phyloP scores from a whole-genome alignment of 495 filamentous ascomycete genomes.

The Neurospora tetraspora region DNA sequence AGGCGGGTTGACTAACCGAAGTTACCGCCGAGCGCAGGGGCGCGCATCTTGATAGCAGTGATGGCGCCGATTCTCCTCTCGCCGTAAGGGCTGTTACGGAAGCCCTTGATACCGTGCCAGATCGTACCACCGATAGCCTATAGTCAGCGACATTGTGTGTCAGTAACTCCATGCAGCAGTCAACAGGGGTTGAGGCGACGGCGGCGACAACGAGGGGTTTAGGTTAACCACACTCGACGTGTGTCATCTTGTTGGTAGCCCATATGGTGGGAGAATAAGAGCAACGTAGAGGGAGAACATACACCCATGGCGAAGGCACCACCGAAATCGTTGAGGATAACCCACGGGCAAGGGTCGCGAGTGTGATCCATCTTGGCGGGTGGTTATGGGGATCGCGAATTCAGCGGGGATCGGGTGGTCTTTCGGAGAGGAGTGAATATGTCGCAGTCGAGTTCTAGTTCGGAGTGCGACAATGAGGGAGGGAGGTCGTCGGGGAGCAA shows the following conservation, averaged over 20 bases:
- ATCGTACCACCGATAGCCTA: conserved; percentile 85
- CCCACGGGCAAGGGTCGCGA: conserved; percentile 91
- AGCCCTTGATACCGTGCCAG: conserved; percentile 98
- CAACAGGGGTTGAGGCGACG: background rate
- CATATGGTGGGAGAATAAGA: background rate
- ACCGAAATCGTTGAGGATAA: conserved; percentile 90
- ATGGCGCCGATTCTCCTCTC: conserved; percentile 92
- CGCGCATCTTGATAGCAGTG: conserved; percentile 94
- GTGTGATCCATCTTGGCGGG: conserved; percentile 61
- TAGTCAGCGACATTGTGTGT: background rate
- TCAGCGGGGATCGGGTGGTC: background rate
- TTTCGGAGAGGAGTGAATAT: background rate
- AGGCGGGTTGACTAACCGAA: conserved; percentile 48
- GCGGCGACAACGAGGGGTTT: background rate
- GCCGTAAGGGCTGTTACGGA: conserved; percentile 78
- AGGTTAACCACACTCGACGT: background rate
- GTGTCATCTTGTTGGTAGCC: background rate
- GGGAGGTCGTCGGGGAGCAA: background rate
- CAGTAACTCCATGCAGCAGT: background rate
- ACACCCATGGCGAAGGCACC: conserved; percentile 97
- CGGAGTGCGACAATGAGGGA: background rate
- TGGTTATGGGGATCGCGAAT: background rate
- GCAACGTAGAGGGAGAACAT: conserved; percentile 27
- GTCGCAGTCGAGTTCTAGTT: background rate
- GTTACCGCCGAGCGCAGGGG: conserved; percentile 92